These are phyloP conservation scores for Penicillium corylophilum DNA, from an alignment of 2,329 filamentous ascomycete genomes.

Conservation along the genomic window DNA sequence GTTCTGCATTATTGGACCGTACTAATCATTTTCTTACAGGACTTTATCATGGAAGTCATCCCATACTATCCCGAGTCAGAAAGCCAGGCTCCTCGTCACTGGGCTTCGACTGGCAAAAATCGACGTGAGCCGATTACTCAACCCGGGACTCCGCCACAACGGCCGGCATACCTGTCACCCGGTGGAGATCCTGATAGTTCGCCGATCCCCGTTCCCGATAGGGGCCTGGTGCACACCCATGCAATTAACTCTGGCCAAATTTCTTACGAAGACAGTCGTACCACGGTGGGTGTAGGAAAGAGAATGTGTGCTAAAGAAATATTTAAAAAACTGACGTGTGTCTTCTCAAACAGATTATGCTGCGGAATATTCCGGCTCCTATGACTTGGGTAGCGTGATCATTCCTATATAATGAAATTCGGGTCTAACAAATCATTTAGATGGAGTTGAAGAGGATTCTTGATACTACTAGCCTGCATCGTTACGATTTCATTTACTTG, in stretches of 20 bases:
- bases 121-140: background rate
- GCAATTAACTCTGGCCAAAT: background rate
- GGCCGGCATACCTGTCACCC: background rate
- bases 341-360: conserved; percentile 66
- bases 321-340: conserved; percentile 2
- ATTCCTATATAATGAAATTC: background rate
- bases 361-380: conserved; percentile 90
- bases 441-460: conserved; percentile 74
- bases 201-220: background rate
- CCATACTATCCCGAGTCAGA: background rate
- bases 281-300: background rate
- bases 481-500: conserved; percentile 93
- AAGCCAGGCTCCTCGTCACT: background rate
- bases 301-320: background rate
- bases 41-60: conserved; percentile 5
- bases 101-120: background rate
- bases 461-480: conserved; percentile 73
- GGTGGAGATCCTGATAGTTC: conserved; percentile 1
- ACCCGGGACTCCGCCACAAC: background rate
- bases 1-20: background rate
- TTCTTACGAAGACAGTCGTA: conserved; percentile 1
- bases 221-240: background rate
- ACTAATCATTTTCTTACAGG: background rate
- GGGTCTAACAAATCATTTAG: conserved; percentile 37
- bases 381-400: conserved; percentile 57